Percentiles rank a stretch among this genome's conserved stretches.
phyloP scores from a whole-genome alignment of 257 asterid genomes.

The Pogostemon cablin region DNA sequence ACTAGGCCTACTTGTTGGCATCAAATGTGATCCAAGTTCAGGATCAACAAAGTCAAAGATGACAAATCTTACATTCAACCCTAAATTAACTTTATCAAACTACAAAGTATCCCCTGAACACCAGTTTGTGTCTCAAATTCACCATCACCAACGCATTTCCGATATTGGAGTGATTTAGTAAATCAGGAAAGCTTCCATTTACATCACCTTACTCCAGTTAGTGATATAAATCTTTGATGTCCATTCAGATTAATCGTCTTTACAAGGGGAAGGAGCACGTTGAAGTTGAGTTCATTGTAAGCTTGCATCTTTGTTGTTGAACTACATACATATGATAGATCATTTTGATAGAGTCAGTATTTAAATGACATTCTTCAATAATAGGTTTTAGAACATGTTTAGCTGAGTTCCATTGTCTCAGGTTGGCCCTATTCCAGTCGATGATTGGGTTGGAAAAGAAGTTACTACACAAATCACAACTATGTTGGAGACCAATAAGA shows the following conservation, averaged over 20 bases:
- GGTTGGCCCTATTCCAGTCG: conserved; percentile 80
- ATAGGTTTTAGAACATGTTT: conserved; percentile 4
- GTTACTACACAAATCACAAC: conserved; percentile 57
- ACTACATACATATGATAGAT: conserved; percentile 1
- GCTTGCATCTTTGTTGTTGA: conserved; percentile 30
- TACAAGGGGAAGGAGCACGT: conserved; percentile 70
- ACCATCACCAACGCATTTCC: conserved; percentile 10
- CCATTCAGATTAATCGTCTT: conserved; percentile 59
- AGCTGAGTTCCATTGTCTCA: conserved; percentile 31
- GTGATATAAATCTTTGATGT: conserved; percentile 15
- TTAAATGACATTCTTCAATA: neutral
- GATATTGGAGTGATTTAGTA: neutral
- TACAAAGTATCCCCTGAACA: neutral
- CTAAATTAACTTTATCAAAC: neutral
- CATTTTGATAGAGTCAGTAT: conserved; percentile 10
- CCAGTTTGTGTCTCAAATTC: neutral
- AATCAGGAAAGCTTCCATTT: conserved; percentile 16
- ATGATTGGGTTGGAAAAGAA: conserved; percentile 77
- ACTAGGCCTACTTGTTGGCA: conserved; percentile 3
- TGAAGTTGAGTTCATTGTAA: conserved; percentile 75
- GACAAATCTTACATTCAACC: neutral
- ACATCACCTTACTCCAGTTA: conserved; percentile 18
- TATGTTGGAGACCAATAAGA: conserved; percentile 51
- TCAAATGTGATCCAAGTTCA: conserved; percentile 17
- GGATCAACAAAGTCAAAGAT: conserved; percentile 9